These are phyloP conservation scores for Sporothrix brasiliensis DNA, from an alignment of 2,329 filamentous ascomycete genomes.

Conservation along the genomic window DNA sequence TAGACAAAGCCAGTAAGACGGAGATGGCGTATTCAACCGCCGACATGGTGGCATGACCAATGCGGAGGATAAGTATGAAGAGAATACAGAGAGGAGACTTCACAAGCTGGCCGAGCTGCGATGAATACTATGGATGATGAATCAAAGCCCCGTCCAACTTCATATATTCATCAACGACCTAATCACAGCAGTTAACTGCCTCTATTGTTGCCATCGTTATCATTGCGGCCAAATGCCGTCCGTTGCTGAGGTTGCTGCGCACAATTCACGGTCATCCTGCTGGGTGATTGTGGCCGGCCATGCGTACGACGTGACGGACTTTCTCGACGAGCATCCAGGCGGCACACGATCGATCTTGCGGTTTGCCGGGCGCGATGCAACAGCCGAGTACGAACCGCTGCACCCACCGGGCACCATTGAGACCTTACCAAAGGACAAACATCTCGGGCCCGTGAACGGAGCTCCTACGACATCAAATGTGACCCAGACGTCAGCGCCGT, in stretches of 20 bases:
- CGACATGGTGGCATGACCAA: slow-evolving; percentile 16
- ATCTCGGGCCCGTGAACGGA: neutral
- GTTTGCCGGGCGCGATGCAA: slow-evolving; percentile 18
- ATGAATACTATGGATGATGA: neutral
- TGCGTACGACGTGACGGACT: slow-evolving; percentile 13
- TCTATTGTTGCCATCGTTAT: neutral
- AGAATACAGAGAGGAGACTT: neutral
- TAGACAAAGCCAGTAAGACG: slow-evolving; percentile 8
- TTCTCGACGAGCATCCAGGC: slow-evolving; percentile 24
- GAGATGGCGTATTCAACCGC: slow-evolving; percentile 20
- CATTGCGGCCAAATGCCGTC: neutral
- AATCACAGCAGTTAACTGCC: neutral
- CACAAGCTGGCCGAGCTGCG: neutral
- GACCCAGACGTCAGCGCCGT: neutral
- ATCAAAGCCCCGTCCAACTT: too few relatives aligned
- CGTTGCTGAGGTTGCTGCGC: slow-evolving; percentile 7
- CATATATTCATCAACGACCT: neutral
- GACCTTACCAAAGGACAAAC: slow-evolving; percentile 1
- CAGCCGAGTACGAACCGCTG: neutral
- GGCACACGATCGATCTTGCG: neutral
- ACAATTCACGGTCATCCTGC: slow-evolving; percentile 17
- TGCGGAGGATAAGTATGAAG: neutral
- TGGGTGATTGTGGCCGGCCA: slow-evolving; percentile 23
- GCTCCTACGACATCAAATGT: too few relatives aligned
- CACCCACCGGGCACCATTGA: slow-evolving; percentile 9